Evolutionary conservation across 129 eudicot genomes (phyloP), one percentile per base, ranked within the genome.

Genomic region (Flaveria brownii): DNA sequence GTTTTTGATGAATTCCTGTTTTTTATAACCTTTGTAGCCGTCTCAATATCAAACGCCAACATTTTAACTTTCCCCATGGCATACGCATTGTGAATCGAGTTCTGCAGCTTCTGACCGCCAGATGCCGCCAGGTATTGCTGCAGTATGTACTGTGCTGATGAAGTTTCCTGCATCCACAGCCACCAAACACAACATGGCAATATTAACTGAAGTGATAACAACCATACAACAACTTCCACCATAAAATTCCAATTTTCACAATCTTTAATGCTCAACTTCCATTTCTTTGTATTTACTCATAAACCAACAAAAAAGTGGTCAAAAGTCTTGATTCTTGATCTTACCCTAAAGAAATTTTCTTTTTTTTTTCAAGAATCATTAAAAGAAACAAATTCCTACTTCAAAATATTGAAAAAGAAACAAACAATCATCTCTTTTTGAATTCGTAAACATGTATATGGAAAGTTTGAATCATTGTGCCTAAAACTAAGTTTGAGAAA

Each of bases 61-160:
- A 92, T 92, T 77, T 80, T 90, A 72, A 92, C 89, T 81, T 92
- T 92, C 18, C 98, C 98, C 90, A 85, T 92, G 4, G 93, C 93
- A 56, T 92, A 92, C 30, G 98, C 91, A 26, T 86, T 92, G 73
- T 84, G 90, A 47, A 92, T 79, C 3, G 87, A 73, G 73, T 86
- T 89, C 64, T 89, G 98, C 67, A 89, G 85, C 86, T 84, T 89
- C 17, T 87, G 90, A 12, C 96, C 96, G 16, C 98, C 98, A 0
- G 91, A 92, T 14, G 98, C 98, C 78, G 98, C 98, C 71, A 82
- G 68, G 85, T 89, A 92, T 55, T 92, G 98, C 72, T 92, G 98
- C 87, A 92, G 68, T 82, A 92, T 92, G 85, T 92, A 92, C 80
- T 92, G 98, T 52, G 98, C 98, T n/a, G 98, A 92, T 11, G 98